Conservation (phyloP, 768 basidiomycete genomes). For the Wakefieldia striispora region DNA sequence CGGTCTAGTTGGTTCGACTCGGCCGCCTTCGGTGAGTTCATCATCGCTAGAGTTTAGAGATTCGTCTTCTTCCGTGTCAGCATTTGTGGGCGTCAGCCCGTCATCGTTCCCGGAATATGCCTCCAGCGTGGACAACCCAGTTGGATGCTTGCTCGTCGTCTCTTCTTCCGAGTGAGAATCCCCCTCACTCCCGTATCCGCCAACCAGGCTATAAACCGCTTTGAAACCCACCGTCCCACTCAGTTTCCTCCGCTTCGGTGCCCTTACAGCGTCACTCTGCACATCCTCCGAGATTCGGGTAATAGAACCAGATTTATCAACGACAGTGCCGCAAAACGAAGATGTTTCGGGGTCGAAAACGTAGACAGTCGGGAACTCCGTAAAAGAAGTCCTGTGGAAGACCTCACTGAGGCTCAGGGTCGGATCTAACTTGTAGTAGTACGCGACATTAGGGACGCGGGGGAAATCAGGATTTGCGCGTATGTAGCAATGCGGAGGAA, state of each 20-base stretch:
- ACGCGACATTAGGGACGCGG: constrained; percentile 27
- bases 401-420: constrained; percentile 42
- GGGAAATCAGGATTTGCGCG: constrained; percentile 37
- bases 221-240: constrained; percentile 49
- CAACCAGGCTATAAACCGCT: constrained; percentile 56
- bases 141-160: background rate
- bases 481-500: constrained; percentile 61
- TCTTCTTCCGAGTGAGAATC: constrained; percentile 36
- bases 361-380: constrained; percentile 84
- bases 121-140: constrained; percentile 23
- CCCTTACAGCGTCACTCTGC: constrained; percentile 31
- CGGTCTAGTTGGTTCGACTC: constrained; percentile 16
- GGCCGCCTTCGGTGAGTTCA: constrained; percentile 5
- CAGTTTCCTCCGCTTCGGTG: constrained; percentile 57
- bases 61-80: constrained; percentile 15
- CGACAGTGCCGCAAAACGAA: constrained; percentile 56
- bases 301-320: constrained; percentile 50
- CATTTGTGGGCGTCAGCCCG: background rate
- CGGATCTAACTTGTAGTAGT: constrained; percentile 59
- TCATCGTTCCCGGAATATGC: constrained; percentile 24
- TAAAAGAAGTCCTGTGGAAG: constrained; percentile 63
- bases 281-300: constrained; percentile 8
- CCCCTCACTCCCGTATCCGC: constrained; percentile 56
- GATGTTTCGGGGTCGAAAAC: constrained; percentile 57
- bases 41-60: constrained; percentile 15